These are phyloP conservation scores for Aspergillus nanangensis DNA, from an alignment of 495 filamentous ascomycete genomes.

Conservation along the genomic window DNA sequence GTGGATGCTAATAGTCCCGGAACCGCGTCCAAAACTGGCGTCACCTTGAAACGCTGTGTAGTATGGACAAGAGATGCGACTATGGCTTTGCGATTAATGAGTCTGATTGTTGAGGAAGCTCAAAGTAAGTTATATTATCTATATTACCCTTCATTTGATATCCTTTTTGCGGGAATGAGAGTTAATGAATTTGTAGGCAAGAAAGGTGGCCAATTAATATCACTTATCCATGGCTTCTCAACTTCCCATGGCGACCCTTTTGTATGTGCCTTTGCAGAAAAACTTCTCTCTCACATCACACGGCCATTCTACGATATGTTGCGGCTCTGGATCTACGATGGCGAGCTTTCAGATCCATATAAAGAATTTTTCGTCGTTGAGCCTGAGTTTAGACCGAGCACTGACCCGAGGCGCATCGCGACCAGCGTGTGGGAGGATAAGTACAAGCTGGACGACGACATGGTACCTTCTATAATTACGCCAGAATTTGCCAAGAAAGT, in stretches of 20 bases:
- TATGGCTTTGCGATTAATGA: constrained; percentile 93
- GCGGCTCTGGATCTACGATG: constrained; percentile 96
- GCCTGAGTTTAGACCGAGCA: constrained; percentile 46
- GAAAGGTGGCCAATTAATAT: constrained; percentile 91
- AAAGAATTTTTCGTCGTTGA: constrained; percentile 94
- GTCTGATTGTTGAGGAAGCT: constrained; percentile 85
- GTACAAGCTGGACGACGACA: constrained; percentile 77
- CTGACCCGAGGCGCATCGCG: constrained; percentile 60
- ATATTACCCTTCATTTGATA: neutral
- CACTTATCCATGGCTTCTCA: constrained; percentile 88
- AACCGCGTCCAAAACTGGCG: constrained; percentile 77
- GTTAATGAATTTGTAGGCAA: constrained; percentile 44
- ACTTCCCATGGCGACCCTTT: constrained; percentile 93
- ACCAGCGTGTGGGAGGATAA: constrained; percentile 98
- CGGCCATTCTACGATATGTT: constrained; percentile 96
- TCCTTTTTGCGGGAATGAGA: neutral
- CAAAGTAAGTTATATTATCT: constrained; percentile 50
- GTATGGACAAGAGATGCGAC: constrained; percentile 97
- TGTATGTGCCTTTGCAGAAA: constrained; percentile 89
- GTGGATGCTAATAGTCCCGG: constrained; percentile 60
- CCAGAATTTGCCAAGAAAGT: constrained; percentile 91
- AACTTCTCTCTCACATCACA: constrained; percentile 86
- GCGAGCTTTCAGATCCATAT: constrained; percentile 93
- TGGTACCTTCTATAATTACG: constrained; percentile 91
- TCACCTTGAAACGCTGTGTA: constrained; percentile 92